phyloP scores from a whole-genome alignment of 768 basidiomycete species.

The Suillus tomentosus region DNA sequence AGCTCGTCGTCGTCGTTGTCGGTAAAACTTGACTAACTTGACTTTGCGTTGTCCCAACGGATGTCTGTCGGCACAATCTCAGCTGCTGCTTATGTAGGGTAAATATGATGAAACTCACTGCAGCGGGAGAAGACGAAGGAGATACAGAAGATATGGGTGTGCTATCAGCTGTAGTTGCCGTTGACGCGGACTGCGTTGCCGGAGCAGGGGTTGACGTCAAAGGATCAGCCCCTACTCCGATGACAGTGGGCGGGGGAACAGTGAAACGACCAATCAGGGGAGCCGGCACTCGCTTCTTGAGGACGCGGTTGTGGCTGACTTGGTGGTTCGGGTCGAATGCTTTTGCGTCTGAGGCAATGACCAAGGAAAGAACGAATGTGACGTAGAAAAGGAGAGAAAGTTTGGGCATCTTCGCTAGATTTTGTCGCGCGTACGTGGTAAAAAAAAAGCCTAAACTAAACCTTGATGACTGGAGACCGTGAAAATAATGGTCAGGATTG shows the following conservation, averaged over 20 bases:
- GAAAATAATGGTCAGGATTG: neutral
- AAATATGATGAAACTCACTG: constrained; percentile 19
- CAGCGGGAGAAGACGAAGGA: constrained; percentile 18
- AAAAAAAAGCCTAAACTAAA: neutral
- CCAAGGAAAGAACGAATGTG: constrained; percentile 54
- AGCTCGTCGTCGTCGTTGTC: constrained; percentile 14
- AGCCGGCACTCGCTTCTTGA: constrained; percentile 62
- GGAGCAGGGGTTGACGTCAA: constrained; percentile 16
- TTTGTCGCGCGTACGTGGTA: constrained; percentile 15
- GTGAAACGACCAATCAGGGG: constrained; percentile 13
- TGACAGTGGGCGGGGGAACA: constrained; percentile 25
- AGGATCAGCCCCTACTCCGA: constrained; percentile 38
- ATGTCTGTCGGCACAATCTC: neutral
- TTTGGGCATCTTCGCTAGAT: constrained; percentile 47
- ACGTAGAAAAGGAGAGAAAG: constrained; percentile 67
- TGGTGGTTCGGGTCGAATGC: constrained; percentile 49
- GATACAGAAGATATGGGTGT: constrained; percentile 20
- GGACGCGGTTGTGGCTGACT: constrained; percentile 58
- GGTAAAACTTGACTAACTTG: constrained; percentile 17
- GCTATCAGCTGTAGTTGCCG: constrained; percentile 13
- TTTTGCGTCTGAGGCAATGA: constrained; percentile 48
- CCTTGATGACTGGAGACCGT: neutral
- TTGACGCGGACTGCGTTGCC: constrained; percentile 14
- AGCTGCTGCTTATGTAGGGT: neutral
- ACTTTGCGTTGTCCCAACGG: constrained; percentile 13